Evolutionary conservation across 345 rosid genomes (phyloP).

Genomic region (Eucalyptus curtisii): DNA sequence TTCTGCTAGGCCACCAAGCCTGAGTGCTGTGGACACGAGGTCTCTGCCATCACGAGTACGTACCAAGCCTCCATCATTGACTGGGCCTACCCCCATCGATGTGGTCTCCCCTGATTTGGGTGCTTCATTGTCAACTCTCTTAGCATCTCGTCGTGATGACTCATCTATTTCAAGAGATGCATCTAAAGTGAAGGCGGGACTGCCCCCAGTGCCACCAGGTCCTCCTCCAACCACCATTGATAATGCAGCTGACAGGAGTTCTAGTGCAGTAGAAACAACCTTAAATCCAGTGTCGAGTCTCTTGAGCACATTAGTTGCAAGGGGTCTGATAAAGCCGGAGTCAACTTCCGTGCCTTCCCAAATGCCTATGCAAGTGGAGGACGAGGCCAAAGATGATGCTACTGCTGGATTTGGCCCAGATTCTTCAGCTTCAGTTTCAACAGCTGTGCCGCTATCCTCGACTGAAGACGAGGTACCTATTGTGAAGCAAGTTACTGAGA

Average conservation of each 20-base stretch:
- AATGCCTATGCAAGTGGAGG: slow-evolving; percentile 14
- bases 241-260: slow-evolving; percentile 16
- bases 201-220: slow-evolving; percentile 26
- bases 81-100: slow-evolving; percentile 10
- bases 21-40: slow-evolving; percentile 10
- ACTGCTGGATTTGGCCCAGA: slow-evolving; percentile 8
- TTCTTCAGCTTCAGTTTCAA: slow-evolving; percentile 25
- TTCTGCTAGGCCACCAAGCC: slow-evolving; percentile 14
- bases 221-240: slow-evolving; percentile 18
- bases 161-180: neutral
- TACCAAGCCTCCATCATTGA: slow-evolving; percentile 2
- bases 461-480: slow-evolving; percentile 19
- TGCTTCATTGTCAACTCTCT: slow-evolving; percentile 10
- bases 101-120: slow-evolving; percentile 17
- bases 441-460: slow-evolving; percentile 13
- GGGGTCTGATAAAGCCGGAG: slow-evolving; percentile 69
- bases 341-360: slow-evolving; percentile 18
- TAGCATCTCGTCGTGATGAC: slow-evolving; percentile 16
- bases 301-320: slow-evolving; percentile 83
- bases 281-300: slow-evolving; percentile 63
- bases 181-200: slow-evolving; percentile 27
- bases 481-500: slow-evolving; percentile 16
- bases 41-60: slow-evolving; percentile 13
- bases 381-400: slow-evolving; percentile 20
- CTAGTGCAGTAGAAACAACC: slow-evolving; percentile 29